Percentiles rank a stretch among this genome's conserved stretches.
Conservation (phyloP, 2,329 filamentous ascomycete species). For the Pyricularia sp. region DNA sequence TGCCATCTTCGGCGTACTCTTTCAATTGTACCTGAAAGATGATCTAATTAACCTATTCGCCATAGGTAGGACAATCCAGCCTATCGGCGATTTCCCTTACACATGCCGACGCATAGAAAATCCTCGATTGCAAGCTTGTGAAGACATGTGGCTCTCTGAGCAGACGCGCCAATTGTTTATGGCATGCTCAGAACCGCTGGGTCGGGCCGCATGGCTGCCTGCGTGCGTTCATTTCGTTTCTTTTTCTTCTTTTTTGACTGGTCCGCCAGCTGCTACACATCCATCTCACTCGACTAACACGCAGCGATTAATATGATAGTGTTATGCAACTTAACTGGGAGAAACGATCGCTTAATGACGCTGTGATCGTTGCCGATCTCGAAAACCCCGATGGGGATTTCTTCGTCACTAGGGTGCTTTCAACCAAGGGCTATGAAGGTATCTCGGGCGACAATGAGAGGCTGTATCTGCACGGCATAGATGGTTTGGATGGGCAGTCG, state of each 20-base stretch:
- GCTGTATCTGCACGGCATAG: conserved; percentile 18
- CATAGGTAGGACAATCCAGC: conserved; percentile 10
- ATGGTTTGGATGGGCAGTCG: conserved; percentile 9
- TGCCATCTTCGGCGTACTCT: background rate
- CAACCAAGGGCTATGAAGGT: conserved; percentile 16
- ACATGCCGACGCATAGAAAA: conserved; percentile 16
- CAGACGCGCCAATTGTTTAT: conserved; percentile 17
- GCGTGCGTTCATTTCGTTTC: conserved; percentile 8
- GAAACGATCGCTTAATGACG: conserved; percentile 17
- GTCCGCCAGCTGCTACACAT: background rate
- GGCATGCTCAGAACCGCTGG: conserved; percentile 14
- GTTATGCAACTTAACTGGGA: conserved; percentile 5
- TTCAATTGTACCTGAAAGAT: background rate
- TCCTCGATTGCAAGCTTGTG: conserved; percentile 15
- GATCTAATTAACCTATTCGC: background rate
- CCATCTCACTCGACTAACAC: background rate
- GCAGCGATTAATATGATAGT: background rate
- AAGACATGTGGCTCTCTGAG: conserved; percentile 20
- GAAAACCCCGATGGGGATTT: conserved; percentile 13
- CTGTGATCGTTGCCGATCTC: conserved; percentile 18
- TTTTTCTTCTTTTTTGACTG: background rate
- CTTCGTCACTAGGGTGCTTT: conserved; percentile 13
- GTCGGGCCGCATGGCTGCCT: conserved; percentile 13
- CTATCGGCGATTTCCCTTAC: conserved; percentile 17
- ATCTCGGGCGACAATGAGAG: conserved; percentile 16